These are phyloP conservation scores for Avena eriantha DNA, from an alignment of 176 grass and related monocot species.

Conservation along the genomic window DNA sequence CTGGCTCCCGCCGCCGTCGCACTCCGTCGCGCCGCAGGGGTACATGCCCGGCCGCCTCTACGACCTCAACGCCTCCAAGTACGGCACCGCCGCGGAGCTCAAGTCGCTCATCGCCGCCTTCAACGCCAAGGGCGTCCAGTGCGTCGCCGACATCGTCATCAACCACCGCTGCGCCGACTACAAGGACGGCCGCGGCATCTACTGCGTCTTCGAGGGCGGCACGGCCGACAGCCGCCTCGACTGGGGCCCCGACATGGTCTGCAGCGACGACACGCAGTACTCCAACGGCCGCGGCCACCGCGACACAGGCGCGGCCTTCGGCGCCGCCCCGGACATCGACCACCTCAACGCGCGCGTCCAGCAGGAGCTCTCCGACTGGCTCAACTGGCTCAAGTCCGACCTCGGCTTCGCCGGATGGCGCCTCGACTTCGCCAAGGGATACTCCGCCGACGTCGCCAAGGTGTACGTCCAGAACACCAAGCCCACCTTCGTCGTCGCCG, in stretches of 20 bases:
- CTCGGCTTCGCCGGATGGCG: slow-evolving; percentile 84
- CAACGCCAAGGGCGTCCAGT: slow-evolving; percentile 57
- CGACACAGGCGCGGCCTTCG: slow-evolving; percentile 69
- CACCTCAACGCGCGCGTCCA: slow-evolving; percentile 85
- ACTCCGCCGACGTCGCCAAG: slow-evolving; percentile 64
- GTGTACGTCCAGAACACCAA: slow-evolving; percentile 58
- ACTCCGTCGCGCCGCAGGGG: slow-evolving; percentile 77
- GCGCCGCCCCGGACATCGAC: slow-evolving; percentile 81
- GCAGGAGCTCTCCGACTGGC: slow-evolving; percentile 78
- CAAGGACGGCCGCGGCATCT: slow-evolving; percentile 77
- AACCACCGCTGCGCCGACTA: slow-evolving; percentile 88
- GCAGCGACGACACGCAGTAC: slow-evolving; percentile 78
- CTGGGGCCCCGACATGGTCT: slow-evolving; percentile 89
- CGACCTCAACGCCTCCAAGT: slow-evolving; percentile 80
- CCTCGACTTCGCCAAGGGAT: slow-evolving; percentile 81
- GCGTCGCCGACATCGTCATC: slow-evolving; percentile 85
- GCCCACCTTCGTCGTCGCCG: slow-evolving; percentile 66
- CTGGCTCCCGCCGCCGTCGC: slow-evolving; percentile 85
- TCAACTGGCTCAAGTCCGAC: slow-evolving; percentile 83
- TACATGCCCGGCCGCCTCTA: slow-evolving; percentile 89
- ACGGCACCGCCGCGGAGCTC: slow-evolving; percentile 63
- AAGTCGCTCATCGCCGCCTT: slow-evolving; percentile 57
- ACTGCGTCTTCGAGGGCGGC: slow-evolving; percentile 91
- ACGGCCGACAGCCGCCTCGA: slow-evolving; percentile 68
- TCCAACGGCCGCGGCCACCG: slow-evolving; percentile 76